Base-by-base conservation (phyloP, 345 rosid genomes). In the Salix caprea region DNA sequence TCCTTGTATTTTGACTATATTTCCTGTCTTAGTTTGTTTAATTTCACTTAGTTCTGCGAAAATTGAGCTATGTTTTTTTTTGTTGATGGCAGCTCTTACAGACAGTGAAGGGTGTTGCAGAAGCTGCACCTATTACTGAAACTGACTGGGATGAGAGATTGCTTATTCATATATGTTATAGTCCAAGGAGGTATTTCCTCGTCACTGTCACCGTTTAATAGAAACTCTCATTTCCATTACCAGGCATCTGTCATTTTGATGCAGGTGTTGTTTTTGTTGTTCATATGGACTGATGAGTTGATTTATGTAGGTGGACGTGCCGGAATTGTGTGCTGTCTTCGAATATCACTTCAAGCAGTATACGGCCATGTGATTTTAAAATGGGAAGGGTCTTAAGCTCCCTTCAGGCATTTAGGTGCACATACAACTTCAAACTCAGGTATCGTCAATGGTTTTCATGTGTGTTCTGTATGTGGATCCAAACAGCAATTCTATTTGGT, bases 281-380 rank as follows among this genome's bases (percentile, higher is more conserved):
- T 37, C 36, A 75, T 21, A 46, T 54, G 64, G 18, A 46, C 74
- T 80, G 60, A 78, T 23, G 54, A 50, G 65, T 76, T 73, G 50
- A 61, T 69, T 69, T 80, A 69, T 81, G 70, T 73, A 93, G 99
- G 85, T 95, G 97, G 97, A 89, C 85, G 13, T 95, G 99, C 79
- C 91, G 94, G 65, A 88, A 82, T 82, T 93, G 89, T 85, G 56
- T 74, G 14, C 5, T 90, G 72, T 81, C 81, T 56, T 87, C 97
- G 73, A 95, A 84, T 79, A 88, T 93, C 65, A 89, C 91, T 5
- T 88, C 97, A 75, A 90, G 87, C 81, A 88, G 84, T 78, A 81
- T 91, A 70, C 81, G 92, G 50, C 97, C 96, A 77, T 91, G 99
- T 90, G 98, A 95, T 84, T 89, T 95, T 77, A 95, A 90, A 84